Evolutionary conservation across 164 flowering plant genomes (phyloP).

Genomic region (Cinnamomum micranthum): DNA sequence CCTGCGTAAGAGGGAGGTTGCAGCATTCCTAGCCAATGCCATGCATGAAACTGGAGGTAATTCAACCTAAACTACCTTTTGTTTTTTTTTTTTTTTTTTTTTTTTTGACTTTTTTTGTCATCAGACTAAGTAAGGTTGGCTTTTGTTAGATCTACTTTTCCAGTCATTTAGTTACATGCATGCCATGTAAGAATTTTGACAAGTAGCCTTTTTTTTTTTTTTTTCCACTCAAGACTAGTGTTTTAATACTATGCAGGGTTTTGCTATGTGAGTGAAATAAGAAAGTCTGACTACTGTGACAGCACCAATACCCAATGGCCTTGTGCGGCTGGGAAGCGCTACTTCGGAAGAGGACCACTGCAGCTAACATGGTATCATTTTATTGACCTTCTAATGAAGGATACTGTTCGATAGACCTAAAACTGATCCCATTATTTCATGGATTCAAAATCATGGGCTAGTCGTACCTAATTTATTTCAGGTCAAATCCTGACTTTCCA

Average conservation of each 20-base stretch:
- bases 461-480: too few species aligned
- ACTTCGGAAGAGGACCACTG: constrained; percentile 34
- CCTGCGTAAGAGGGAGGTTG: constrained; percentile 38
- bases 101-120: background rate
- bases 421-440: too few species aligned
- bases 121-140: too few species aligned
- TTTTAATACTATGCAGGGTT: constrained; percentile 22
- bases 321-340: constrained; percentile 22
- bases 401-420: too few species aligned
- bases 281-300: constrained; percentile 25
- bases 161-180: too few species aligned
- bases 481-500: too few species aligned
- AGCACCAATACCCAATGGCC: constrained; percentile 16
- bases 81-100: background rate
- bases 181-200: too few species aligned
- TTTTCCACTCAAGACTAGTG: too few species aligned
- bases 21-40: constrained; percentile 52
- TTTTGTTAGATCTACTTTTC: too few species aligned
- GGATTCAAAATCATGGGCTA: too few species aligned
- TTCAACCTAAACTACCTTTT: background rate
- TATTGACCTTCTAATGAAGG: background rate
- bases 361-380: constrained; percentile 23
- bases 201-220: too few species aligned
- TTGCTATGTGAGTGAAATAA: constrained; percentile 33
- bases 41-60: constrained; percentile 48